These are phyloP conservation scores for Xylogone sp. DNA, from an alignment of 2,329 filamentous ascomycete genomes.

Conservation along the genomic window DNA sequence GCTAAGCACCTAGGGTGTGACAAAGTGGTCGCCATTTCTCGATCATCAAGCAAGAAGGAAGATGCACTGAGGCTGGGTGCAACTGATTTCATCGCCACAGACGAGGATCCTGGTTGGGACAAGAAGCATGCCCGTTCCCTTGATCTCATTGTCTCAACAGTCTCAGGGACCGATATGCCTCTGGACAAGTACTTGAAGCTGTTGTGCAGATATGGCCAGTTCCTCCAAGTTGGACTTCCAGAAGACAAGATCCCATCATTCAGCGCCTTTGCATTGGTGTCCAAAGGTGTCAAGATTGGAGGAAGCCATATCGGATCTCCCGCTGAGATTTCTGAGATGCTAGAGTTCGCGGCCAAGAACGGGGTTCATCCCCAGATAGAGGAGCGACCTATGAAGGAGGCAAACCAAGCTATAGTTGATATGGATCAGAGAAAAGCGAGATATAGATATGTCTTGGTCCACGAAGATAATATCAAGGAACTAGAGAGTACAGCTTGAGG, in stretches of 20 bases:
- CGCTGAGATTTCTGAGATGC: conserved; percentile 55
- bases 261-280: conserved; percentile 52
- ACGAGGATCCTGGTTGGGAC: conserved; percentile 55
- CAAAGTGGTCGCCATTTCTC: conserved; percentile 60
- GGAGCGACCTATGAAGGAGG: conserved; percentile 48
- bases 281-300: conserved; percentile 46
- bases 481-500: neutral
- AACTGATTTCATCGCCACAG: conserved; percentile 47
- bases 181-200: conserved; percentile 57
- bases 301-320: conserved; percentile 34
- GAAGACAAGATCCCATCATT: conserved; percentile 54
- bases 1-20: conserved; percentile 68
- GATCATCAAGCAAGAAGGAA: conserved; percentile 52
- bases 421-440: conserved; percentile 52
- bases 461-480: conserved; percentile 22
- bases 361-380: conserved; percentile 54
- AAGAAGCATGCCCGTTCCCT: conserved; percentile 47
- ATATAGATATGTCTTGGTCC: conserved; percentile 42
- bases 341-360: conserved; percentile 54
- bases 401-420: conserved; percentile 52
- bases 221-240: conserved; percentile 64
- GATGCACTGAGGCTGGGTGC: conserved; percentile 62
- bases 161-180: conserved; percentile 57
- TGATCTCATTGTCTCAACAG: conserved; percentile 57
- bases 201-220: conserved; percentile 53